Conservation (phyloP, 2,329 filamentous ascomycete species). For the Kalaharituber pfeilii region DNA sequence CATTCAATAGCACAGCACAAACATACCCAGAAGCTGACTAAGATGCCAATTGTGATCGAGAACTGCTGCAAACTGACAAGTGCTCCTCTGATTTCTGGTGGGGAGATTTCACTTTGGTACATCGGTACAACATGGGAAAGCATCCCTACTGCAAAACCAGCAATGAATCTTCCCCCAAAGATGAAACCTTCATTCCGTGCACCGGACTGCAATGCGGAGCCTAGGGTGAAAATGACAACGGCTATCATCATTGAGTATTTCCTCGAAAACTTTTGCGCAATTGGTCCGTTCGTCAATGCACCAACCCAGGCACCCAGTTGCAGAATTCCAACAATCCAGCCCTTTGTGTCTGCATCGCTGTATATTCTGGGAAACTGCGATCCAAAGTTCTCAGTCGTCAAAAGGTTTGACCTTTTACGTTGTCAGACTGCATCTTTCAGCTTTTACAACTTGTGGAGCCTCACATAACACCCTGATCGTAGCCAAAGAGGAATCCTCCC, state of each 20-base stretch:
- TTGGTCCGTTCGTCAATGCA: constrained; percentile 48
- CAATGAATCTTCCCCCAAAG: constrained; percentile 54
- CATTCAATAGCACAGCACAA: too few relatives aligned
- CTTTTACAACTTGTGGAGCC: too few relatives aligned
- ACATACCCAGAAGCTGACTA: constrained; percentile 29
- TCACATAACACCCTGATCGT: constrained; percentile 30
- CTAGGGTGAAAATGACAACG: constrained; percentile 48
- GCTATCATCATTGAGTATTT: constrained; percentile 54
- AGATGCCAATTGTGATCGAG: constrained; percentile 31
- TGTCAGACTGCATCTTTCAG: too few relatives aligned
- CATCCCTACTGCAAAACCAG: constrained; percentile 52
- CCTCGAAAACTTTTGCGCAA: constrained; percentile 52
- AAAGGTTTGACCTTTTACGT: constrained; percentile 10
- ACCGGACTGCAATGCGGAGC: constrained; percentile 51
- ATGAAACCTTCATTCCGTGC: constrained; percentile 41
- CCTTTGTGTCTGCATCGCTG: constrained; percentile 23
- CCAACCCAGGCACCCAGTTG: constrained; percentile 66
- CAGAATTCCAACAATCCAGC: constrained; percentile 33
- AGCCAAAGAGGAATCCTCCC: constrained; percentile 30
- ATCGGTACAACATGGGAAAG: constrained; percentile 49
- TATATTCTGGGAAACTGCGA: constrained; percentile 18
- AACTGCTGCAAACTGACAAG: constrained; percentile 37
- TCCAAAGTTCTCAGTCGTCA: constrained; percentile 9
- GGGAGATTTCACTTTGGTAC: constrained; percentile 34
- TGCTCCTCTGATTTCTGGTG: constrained; percentile 49